Evolutionary conservation across 1,139 yeast genomes (phyloP).

Genomic region (Diutina ranongensis): DNA sequence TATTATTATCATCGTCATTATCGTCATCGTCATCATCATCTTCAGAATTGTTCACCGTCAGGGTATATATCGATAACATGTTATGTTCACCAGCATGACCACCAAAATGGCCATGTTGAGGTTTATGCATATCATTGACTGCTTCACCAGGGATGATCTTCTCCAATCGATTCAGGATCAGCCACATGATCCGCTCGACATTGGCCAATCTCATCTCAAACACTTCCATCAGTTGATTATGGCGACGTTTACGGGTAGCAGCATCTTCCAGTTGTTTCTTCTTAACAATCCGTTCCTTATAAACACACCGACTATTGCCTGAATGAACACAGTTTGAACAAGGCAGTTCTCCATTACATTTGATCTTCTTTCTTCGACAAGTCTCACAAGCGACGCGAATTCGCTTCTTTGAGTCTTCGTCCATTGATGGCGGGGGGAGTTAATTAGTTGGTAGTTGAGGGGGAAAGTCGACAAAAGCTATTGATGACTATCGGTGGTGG

Average conservation of each 20-base stretch:
- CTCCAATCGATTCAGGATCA: background rate
- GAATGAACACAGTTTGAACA: constrained; percentile 14
- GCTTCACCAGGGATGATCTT: background rate
- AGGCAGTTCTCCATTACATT: constrained; percentile 16
- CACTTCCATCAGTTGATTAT: background rate
- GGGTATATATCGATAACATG: background rate
- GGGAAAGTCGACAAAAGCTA: background rate
- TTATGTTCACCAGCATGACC: background rate
- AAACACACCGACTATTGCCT: background rate
- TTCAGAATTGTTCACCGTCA: background rate
- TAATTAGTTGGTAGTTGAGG: background rate
- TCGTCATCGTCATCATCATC: background rate
- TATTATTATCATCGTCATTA: background rate
- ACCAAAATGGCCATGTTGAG: background rate
- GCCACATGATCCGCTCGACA: constrained; percentile 1
- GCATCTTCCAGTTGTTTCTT: background rate
- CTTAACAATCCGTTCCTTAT: background rate
- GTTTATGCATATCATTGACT: background rate
- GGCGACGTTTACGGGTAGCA: background rate
- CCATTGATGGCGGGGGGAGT: background rate
- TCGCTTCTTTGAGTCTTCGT: constrained; percentile 1
- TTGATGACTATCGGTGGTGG: too few relatives aligned
- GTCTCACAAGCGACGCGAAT: constrained; percentile 7
- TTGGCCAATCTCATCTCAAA: background rate
- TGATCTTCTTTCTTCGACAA: constrained; percentile 7